A percentile compares a stretch with the other conserved stretches of the same genome.
Evolutionary conservation across 495 filamentous ascomycete species (phyloP).

Genomic region (Platismatia glauca): DNA sequence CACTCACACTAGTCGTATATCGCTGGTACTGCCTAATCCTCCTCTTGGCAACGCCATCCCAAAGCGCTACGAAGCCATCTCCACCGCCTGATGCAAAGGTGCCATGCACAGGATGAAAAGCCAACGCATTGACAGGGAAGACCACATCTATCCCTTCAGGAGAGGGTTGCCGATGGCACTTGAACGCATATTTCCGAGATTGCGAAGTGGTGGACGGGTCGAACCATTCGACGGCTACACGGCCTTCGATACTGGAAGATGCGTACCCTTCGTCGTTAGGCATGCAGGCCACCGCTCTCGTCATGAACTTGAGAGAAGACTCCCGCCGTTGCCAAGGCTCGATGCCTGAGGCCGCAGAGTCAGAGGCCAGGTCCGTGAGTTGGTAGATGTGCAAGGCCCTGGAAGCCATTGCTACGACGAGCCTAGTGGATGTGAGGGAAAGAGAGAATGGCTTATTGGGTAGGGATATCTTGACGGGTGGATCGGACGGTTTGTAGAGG

Average conservation of each 20-base stretch:
- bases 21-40: conserved; percentile 84
- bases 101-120: conserved; percentile 84
- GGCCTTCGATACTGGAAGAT: conserved; percentile 78
- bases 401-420: conserved; percentile 93
- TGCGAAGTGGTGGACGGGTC: conserved; percentile 77
- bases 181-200: conserved; percentile 93
- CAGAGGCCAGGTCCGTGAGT: conserved; percentile 51
- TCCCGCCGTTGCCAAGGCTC: conserved; percentile 86
- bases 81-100: conserved; percentile 92
- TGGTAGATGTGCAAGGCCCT: conserved; percentile 90
- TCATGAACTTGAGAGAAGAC: conserved; percentile 91
- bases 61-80: conserved; percentile 87
- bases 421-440: conserved; percentile 67
- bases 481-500: conserved; percentile 35
- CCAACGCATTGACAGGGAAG: conserved; percentile 87
- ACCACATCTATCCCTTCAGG: conserved; percentile 72
- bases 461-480: conserved; percentile 53
- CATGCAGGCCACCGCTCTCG: conserved; percentile 90
- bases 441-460: conserved; percentile 83
- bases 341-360: conserved; percentile 42
- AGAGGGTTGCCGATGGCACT: conserved; percentile 74
- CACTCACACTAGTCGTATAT: conserved; percentile 67
- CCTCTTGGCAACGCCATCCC: conserved; percentile 89
- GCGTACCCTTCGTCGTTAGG: conserved; percentile 89
- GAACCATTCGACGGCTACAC: conserved; percentile 96